Evolutionary conservation across 2,329 filamentous ascomycete genomes (phyloP), one percentile per base, ranked within the genome.

Genomic region (Nectriaceae sp.): DNA sequence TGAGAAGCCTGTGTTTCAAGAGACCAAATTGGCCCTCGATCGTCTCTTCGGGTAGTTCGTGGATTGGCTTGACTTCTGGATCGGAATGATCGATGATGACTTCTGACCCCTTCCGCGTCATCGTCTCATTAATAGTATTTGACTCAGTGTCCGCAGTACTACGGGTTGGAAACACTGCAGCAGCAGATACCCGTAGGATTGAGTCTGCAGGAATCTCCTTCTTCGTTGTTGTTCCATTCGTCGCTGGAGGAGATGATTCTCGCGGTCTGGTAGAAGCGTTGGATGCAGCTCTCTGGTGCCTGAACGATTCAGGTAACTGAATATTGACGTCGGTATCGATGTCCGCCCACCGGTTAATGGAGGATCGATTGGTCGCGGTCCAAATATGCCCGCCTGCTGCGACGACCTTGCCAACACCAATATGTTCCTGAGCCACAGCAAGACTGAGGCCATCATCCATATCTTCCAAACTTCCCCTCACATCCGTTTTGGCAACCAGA

Each of bases 21-120:
- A 99, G 74, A 10, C 94, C 94, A 70, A 96, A 93, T 63, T 97
- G 92, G 1, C 94, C 94, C 70, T 97, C 91, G 40, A 99, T 94
- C 0, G 88, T 90, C 66, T 93, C 89, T 55, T 86, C 83, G 2
- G 88, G 87, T 45, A 85, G 67, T 44, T 83, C 75, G 59, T 88
- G 80, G 42, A 90, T 79, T 1, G 89, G 88, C 44, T 87, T 61
- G 71, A 70, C 55, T 31, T 69, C 69, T 1, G 61, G 56, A 31
- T 67, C 67, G 16, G 56, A 46, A 8, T 63, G 57, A 18, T 67
- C 63, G 6, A 56, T 44, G 4, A 63, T 47, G 8, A 59, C 61
- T 49, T 69, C 65, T 2, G 69, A 71, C 1, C 60, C 62, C 29
- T 64, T 66, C 46, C 82, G 77, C 13, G 72, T 55, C 21, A 68